These are phyloP conservation scores for Sporothrix mexicana DNA, from an alignment of 2,329 filamentous ascomycete genomes.

Conservation along the genomic window DNA sequence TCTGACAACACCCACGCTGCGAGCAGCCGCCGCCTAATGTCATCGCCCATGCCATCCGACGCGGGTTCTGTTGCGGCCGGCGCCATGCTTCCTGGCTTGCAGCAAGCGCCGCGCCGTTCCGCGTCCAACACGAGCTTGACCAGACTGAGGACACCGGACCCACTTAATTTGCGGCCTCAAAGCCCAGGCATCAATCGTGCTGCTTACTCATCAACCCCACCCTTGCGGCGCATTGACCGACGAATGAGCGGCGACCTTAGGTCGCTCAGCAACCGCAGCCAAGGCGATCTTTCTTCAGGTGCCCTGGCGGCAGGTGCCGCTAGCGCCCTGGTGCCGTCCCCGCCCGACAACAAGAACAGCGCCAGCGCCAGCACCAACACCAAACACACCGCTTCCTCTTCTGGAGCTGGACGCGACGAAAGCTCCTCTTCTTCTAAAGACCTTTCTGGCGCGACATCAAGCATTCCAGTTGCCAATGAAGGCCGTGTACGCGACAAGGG, in stretches of 20 bases:
- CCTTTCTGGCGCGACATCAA: conserved; percentile 36
- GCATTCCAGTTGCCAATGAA: conserved; percentile 81
- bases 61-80: background rate
- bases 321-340: conserved; percentile 20
- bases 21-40: conserved; percentile 24
- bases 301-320: background rate
- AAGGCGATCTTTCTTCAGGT: conserved; percentile 33
- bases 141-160: conserved; percentile 60
- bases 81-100: conserved; percentile 40
- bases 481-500: conserved; percentile 79
- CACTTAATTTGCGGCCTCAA: conserved; percentile 63
- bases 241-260: conserved; percentile 78
- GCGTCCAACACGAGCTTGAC: conserved; percentile 62
- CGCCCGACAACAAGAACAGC: conserved; percentile 26
- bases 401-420: conserved; percentile 34
- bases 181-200: conserved; percentile 63
- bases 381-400: conserved; percentile 38
- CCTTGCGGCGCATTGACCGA: conserved; percentile 71
- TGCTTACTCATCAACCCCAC: conserved; percentile 61
- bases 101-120: conserved; percentile 45
- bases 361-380: background rate
- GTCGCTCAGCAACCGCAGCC: conserved; percentile 64
- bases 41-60: conserved; percentile 30
- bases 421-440: conserved; percentile 34
- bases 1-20: conserved; percentile 35